Base-by-base conservation (phyloP, 2,329 filamentous ascomycete genomes). In the Xylariaceae sp. region DNA sequence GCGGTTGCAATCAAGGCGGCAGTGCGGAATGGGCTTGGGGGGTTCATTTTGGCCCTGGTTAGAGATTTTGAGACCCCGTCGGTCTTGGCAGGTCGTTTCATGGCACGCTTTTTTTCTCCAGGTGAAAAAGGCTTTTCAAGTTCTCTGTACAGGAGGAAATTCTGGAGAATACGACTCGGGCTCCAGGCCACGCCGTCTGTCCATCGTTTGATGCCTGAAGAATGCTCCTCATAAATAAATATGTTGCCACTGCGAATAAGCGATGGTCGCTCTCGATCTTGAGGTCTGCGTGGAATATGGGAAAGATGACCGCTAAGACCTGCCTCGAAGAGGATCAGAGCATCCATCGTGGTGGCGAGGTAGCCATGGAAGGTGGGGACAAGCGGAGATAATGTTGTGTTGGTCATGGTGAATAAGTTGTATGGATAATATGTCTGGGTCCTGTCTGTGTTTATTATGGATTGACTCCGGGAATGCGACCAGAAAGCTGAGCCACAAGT, bases 141-240 rank as follows among this genome's bases (percentile, higher is more conserved):
- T 72, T 96, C 90, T 35, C 91, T 86, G 70, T 96, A 96, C 66
- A 95, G 84, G 49, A 96, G 81, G 67, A 91, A 95, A 71, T 94
- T 94, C 60, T 88, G 88, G 52, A 93, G 79, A 52, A 95, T 93
- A 13, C 89, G 87, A 73, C 88, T 95, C 0, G 92, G 92, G 66
- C 90, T 95, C 92, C 92, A 97, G 5, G 88, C 87, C 9, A 93
- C 85, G 11, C 92, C 92, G 67, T 97, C 92, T 0, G 92, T 96
- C 92, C 92, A 97, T 58, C 92, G 82, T 76, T 95, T 95, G 76
- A 96, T 96, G 4, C 91, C 91, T 0, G 92, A 95, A 0, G 90
- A 87, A 62, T 90, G 88, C 72, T 96, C 91, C 70, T 96, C 91
- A 73, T 96, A 97, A 65, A 96, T 90, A 74, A 96, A 94, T 51